phyloP scores from a whole-genome alignment of 495 filamentous ascomycete genomes.

The Penicillium longicatenatum region DNA sequence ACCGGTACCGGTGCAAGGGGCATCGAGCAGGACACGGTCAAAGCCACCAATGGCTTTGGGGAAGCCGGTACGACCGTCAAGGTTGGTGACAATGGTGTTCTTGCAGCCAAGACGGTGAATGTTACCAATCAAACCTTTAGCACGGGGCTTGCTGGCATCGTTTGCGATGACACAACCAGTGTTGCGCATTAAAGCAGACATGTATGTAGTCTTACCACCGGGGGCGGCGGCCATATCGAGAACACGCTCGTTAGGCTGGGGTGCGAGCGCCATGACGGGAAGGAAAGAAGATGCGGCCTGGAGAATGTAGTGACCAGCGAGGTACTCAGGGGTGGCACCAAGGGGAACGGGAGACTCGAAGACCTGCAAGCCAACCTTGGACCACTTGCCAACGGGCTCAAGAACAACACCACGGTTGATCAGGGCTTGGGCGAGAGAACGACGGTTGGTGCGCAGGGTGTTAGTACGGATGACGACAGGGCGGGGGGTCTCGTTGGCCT shows the following conservation, averaged over 20 bases:
- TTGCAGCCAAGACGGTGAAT: slow-evolving; percentile 92
- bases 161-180: slow-evolving; percentile 96
- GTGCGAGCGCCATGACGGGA: slow-evolving; percentile 94
- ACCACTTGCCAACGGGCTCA: slow-evolving; percentile 98
- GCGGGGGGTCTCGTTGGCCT: slow-evolving; percentile 91
- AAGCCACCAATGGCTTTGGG: slow-evolving; percentile 94
- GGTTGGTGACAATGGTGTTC: slow-evolving; percentile 93
- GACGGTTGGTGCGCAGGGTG: slow-evolving; percentile 87
- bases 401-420: slow-evolving; percentile 97
- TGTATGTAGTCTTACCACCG: slow-evolving; percentile 96
- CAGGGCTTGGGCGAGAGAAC: slow-evolving; percentile 88
- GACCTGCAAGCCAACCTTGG: slow-evolving; percentile 93
- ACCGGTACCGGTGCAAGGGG: slow-evolving; percentile 79
- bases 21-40: slow-evolving; percentile 79
- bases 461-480: slow-evolving; percentile 92
- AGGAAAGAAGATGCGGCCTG: slow-evolving; percentile 97
- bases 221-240: slow-evolving; percentile 97
- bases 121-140: slow-evolving; percentile 97
- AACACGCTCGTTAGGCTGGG: slow-evolving; percentile 87
- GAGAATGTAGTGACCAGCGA: slow-evolving; percentile 96
- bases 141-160: slow-evolving; percentile 88
- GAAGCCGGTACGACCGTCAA: slow-evolving; percentile 85
- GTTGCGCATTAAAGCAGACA: slow-evolving; percentile 97
- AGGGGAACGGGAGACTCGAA: slow-evolving; percentile 93
- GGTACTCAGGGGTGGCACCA: slow-evolving; percentile 97